A percentile compares a stretch with the other conserved stretches of the same genome.
These are phyloP conservation scores for Crithidia mellificae DNA, from an alignment of 208 protist species.

Conservation along the genomic window DNA sequence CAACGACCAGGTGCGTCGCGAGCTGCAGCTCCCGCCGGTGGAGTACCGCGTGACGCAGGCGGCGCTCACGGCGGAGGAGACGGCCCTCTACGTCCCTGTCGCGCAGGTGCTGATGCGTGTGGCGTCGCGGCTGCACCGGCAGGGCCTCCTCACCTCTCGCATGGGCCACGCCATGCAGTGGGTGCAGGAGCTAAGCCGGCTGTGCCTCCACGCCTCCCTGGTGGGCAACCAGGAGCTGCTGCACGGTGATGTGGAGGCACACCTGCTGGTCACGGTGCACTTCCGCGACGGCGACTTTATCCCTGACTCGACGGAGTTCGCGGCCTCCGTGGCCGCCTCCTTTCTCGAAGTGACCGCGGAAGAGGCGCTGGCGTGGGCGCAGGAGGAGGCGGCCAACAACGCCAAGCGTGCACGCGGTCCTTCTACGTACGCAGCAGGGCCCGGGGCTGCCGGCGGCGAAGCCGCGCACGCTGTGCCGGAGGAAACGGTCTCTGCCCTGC, in stretches of 20 bases:
- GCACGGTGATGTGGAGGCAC: conserved; percentile 17
- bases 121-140: conserved; percentile 30
- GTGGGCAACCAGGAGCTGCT: conserved; percentile 24
- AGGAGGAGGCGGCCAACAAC: conserved; percentile 6
- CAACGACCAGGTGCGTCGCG: conserved; percentile 31
- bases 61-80: conserved; percentile 33
- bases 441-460: neutral
- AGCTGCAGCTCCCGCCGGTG: conserved; percentile 37
- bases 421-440: neutral
- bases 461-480: conserved; percentile 17
- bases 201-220: conserved; percentile 40
- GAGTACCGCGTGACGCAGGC: conserved; percentile 14
- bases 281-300: neutral
- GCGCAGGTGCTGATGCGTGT: conserved; percentile 29
- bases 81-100: conserved; percentile 38
- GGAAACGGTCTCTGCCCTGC: conserved; percentile 34
- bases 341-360: conserved; percentile 36
- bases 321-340: conserved; percentile 17
- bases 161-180: conserved; percentile 46
- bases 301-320: neutral
- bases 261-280: conserved; percentile 1
- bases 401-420: neutral
- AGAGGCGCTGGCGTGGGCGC: conserved; percentile 41
- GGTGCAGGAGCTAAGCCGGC: conserved; percentile 46
- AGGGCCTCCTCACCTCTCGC: conserved; percentile 37